Evolutionary conservation across 2,329 filamentous ascomycete species (phyloP).

Genomic region (Xylariomycetidae sp.): DNA sequence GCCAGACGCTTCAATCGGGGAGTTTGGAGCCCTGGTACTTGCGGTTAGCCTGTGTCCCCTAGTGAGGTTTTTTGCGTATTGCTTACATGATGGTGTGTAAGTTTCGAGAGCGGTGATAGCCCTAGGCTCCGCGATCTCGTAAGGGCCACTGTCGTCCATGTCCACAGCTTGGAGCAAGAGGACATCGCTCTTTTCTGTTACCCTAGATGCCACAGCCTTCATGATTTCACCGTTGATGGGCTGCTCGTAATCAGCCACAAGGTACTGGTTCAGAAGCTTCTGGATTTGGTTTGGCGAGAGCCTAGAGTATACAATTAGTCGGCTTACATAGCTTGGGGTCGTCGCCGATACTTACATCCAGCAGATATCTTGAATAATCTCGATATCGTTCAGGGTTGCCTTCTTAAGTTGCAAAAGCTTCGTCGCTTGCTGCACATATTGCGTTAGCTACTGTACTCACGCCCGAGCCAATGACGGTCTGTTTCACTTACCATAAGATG

Average conservation of each 20-base stretch:
- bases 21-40: conserved; percentile 78
- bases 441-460: conserved; percentile 22
- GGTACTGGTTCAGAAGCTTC: conserved; percentile 96
- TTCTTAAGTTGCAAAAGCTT: conserved; percentile 99
- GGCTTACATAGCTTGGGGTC: conserved; percentile 3
- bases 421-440: conserved; percentile 71
- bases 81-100: conserved; percentile 94
- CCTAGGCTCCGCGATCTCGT: conserved; percentile 95
- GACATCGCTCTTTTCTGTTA: conserved; percentile 97
- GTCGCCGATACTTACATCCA: conserved; percentile 79
- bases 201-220: conserved; percentile 95
- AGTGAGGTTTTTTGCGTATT: neutral
- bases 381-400: conserved; percentile 96
- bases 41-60: conserved; percentile 9
- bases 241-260: conserved; percentile 98
- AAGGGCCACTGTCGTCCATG: conserved; percentile 98
- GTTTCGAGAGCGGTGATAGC: conserved; percentile 96
- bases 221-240: conserved; percentile 99
- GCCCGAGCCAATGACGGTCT: conserved; percentile 1
- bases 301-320: conserved; percentile 42
- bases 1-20: conserved; percentile 90
- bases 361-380: conserved; percentile 99
- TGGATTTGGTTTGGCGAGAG: conserved; percentile 98
- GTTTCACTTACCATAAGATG: conserved; percentile 78
- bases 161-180: conserved; percentile 90